Evolutionary conservation across 495 filamentous ascomycete species (phyloP).

Genomic region (Amniculicola lignicola): DNA sequence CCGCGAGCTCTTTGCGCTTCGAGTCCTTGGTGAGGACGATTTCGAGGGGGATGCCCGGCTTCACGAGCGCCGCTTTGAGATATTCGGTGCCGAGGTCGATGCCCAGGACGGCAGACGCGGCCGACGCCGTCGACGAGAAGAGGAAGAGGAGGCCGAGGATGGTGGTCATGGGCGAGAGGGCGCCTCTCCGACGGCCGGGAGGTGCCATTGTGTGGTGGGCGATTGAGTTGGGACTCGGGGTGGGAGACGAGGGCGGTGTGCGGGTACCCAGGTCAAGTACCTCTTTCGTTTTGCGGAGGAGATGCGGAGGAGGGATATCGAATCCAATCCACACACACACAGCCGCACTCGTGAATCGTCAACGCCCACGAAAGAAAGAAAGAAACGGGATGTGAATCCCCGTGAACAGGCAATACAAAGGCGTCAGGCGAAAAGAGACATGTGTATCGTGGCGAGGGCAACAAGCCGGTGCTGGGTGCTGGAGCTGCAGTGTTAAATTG

Average conservation of each 20-base stretch:
- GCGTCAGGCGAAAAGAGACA: background rate
- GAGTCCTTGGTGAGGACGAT: slow-evolving; percentile 99
- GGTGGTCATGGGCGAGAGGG: slow-evolving; percentile 35
- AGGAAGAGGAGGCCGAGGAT: slow-evolving; percentile 55
- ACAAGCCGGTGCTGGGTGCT: no score
- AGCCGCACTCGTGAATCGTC: no score
- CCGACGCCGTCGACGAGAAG: slow-evolving; percentile 53
- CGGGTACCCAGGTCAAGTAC: no score
- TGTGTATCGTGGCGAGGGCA: slow-evolving; percentile 1
- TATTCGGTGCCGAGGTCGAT: slow-evolving; percentile 96
- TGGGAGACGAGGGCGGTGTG: no score
- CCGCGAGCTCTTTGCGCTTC: slow-evolving; percentile 88
- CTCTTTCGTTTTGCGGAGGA: no score
- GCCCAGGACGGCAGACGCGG: slow-evolving; percentile 72
- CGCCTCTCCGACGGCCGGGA: slow-evolving; percentile 46
- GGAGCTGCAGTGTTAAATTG: slow-evolving; percentile 1
- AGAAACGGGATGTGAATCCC: slow-evolving; percentile 25
- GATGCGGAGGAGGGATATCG: background rate
- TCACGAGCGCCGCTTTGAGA: slow-evolving; percentile 93
- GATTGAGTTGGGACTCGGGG: background rate
- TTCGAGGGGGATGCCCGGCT: slow-evolving; percentile 95
- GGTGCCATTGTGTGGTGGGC: slow-evolving; percentile 48
- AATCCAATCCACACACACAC: background rate
- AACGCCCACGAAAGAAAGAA: no score
- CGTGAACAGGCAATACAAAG: background rate